phyloP scores from a whole-genome alignment of 768 basidiomycete genomes.

The Lactifluus pinguis region DNA sequence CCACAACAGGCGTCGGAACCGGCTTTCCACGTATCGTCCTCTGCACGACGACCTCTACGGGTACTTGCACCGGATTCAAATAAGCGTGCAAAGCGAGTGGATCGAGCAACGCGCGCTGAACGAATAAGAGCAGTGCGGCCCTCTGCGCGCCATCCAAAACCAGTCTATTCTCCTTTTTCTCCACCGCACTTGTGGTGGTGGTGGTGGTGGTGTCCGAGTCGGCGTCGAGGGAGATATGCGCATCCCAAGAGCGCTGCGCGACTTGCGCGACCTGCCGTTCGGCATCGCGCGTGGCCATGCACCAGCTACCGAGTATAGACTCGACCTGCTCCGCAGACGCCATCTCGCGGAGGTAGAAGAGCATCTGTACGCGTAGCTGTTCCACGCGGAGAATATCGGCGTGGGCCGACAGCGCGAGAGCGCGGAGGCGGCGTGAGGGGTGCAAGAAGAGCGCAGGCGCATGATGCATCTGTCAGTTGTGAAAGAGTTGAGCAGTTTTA shows the following conservation, averaged over 20 bases:
- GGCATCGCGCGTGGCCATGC: constrained; percentile 57
- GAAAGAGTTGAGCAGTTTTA: not conserved
- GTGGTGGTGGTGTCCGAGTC: not conserved
- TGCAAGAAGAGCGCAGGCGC: constrained; percentile 75
- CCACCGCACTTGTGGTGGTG: not conserved
- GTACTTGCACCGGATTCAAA: constrained; percentile 54
- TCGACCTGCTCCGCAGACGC: constrained; percentile 44
- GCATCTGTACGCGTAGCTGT: constrained; percentile 37
- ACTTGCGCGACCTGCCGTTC: constrained; percentile 50
- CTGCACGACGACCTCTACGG: constrained; percentile 29
- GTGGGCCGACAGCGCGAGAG: constrained; percentile 53
- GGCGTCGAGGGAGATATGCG: constrained; percentile 23
- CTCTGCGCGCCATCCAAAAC: constrained; percentile 28
- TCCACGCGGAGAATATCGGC: constrained; percentile 52
- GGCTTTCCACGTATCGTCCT: constrained; percentile 27
- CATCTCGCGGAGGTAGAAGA: constrained; percentile 41
- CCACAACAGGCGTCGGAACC: constrained; percentile 21
- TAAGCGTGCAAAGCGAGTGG: constrained; percentile 48
- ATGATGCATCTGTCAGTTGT: constrained; percentile 61
- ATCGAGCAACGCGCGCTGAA: constrained; percentile 48
- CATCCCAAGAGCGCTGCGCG: constrained; percentile 49
- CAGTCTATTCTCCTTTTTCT: constrained; percentile 22
- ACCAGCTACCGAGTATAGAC: constrained; percentile 63
- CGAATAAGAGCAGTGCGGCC: constrained; percentile 39
- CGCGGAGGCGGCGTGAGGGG: constrained; percentile 65